Percentiles rank a stretch among this genome's conserved stretches.
Conservation (phyloP, 2,329 filamentous ascomycete genomes). For the Microcyclospora tardicrescens region DNA sequence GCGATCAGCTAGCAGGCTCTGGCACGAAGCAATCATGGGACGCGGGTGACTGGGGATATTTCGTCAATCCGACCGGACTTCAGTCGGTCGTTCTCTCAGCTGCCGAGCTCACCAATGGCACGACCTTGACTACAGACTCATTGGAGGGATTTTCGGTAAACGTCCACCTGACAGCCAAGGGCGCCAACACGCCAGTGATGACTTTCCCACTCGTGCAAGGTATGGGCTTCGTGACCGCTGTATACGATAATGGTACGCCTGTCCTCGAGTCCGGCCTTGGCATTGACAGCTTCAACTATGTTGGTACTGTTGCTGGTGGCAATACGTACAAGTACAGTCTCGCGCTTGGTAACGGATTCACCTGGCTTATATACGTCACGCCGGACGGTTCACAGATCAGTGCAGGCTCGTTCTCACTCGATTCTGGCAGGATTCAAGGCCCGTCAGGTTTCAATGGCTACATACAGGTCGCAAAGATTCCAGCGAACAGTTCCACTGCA, state of each 20-base stretch:
- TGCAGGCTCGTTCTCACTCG: constrained; percentile 45
- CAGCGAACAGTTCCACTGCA: constrained; percentile 31
- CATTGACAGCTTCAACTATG: constrained; percentile 50
- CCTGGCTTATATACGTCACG: constrained; percentile 71
- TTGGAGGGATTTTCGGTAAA: constrained; percentile 48
- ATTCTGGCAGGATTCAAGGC: constrained; percentile 47
- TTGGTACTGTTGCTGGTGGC: constrained; percentile 41
- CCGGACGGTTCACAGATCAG: constrained; percentile 44
- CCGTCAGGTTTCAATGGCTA: constrained; percentile 58
- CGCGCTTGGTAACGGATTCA: constrained; percentile 53
- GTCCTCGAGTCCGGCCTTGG: constrained; percentile 61
- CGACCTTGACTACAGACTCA: constrained; percentile 42
- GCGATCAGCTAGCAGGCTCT: constrained; percentile 41
- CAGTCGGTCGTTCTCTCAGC: constrained; percentile 74
- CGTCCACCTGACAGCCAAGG: constrained; percentile 49
- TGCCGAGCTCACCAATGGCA: constrained; percentile 51
- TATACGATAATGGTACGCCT: constrained; percentile 57
- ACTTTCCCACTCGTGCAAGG: constrained; percentile 79
- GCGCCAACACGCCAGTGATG: constrained; percentile 43
- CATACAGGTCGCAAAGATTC: constrained; percentile 73
- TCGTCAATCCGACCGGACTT: constrained; percentile 68
- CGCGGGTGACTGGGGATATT: constrained; percentile 50
- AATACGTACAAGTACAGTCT: constrained; percentile 66
- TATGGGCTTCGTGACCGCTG: constrained; percentile 71
- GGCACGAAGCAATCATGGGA: constrained; percentile 26